These are phyloP conservation scores for Fusarium sp. DNA, from an alignment of 2,329 filamentous ascomycete species.

Conservation along the genomic window DNA sequence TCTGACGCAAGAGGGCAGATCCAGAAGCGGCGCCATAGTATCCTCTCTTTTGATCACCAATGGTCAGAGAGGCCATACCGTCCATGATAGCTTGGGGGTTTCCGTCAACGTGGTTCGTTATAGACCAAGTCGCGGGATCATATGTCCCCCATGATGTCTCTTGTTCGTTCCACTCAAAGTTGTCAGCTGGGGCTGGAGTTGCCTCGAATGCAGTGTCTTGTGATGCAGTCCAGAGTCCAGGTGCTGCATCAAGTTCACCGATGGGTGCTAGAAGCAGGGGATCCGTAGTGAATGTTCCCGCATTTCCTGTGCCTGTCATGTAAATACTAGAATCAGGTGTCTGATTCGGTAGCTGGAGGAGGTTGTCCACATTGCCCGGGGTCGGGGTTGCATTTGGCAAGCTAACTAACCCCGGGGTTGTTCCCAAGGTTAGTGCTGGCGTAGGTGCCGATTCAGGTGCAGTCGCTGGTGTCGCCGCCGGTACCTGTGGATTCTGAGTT, in stretches of 20 bases:
- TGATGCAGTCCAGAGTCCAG: neutral
- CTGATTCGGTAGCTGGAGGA: slow-evolving; percentile 12
- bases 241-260: slow-evolving; percentile 7
- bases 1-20: slow-evolving; percentile 23
- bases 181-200: slow-evolving; percentile 1
- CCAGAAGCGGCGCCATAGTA: slow-evolving; percentile 27
- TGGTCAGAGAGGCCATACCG: slow-evolving; percentile 25
- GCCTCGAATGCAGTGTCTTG: slow-evolving; percentile 1
- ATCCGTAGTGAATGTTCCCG: slow-evolving; percentile 5
- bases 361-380: slow-evolving; percentile 2
- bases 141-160: slow-evolving; percentile 23
- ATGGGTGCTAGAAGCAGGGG: slow-evolving; percentile 17
- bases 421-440: neutral
- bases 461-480: neutral
- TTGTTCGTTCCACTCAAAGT: slow-evolving; percentile 31
- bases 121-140: slow-evolving; percentile 16
- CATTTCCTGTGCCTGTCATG: slow-evolving; percentile 1
- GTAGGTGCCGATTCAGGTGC: neutral
- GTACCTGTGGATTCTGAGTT: neutral
- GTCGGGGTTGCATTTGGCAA: slow-evolving; percentile 2
- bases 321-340: slow-evolving; percentile 1
- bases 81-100: slow-evolving; percentile 28
- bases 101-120: slow-evolving; percentile 15
- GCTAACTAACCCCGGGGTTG: slow-evolving; percentile 3
- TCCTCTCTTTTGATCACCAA: slow-evolving; percentile 25